A percentile compares a stretch with the other conserved stretches of the same genome.
Evolutionary conservation across 345 rosid species (phyloP).

Genomic region (Brassica nigra): DNA sequence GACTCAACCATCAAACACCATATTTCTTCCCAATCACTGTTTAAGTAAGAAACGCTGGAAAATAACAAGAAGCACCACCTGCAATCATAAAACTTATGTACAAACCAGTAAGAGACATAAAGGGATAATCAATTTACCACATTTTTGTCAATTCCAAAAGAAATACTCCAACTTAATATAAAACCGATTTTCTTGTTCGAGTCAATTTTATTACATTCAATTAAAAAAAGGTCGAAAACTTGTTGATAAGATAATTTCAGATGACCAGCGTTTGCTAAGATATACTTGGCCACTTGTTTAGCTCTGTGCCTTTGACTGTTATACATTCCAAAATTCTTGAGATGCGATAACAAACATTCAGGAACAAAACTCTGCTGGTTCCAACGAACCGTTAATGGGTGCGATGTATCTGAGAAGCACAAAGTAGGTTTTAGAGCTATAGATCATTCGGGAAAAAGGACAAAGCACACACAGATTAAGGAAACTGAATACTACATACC

Average conservation of each 20-base stretch:
- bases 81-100: no score
- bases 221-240: neutral
- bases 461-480: neutral
- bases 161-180: no score
- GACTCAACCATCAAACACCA: no score
- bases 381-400: neutral
- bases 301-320: neutral
- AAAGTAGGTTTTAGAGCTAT: neutral
- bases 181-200: neutral
- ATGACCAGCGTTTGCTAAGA: neutral
- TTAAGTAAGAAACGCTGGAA: no score
- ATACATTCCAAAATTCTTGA: neutral
- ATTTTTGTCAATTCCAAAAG: no score
- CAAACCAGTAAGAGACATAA: no score
- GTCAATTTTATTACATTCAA: neutral
- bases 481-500: slow-evolving; percentile 12
- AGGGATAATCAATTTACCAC: no score
- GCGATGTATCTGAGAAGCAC: neutral
- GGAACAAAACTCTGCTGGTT: neutral
- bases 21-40: no score
- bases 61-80: no score
- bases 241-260: neutral
- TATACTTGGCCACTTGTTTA: neutral
- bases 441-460: neutral
- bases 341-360: neutral